Base-by-base conservation (phyloP, 805 yeast genomes). In the Candida tammaniensis region DNA sequence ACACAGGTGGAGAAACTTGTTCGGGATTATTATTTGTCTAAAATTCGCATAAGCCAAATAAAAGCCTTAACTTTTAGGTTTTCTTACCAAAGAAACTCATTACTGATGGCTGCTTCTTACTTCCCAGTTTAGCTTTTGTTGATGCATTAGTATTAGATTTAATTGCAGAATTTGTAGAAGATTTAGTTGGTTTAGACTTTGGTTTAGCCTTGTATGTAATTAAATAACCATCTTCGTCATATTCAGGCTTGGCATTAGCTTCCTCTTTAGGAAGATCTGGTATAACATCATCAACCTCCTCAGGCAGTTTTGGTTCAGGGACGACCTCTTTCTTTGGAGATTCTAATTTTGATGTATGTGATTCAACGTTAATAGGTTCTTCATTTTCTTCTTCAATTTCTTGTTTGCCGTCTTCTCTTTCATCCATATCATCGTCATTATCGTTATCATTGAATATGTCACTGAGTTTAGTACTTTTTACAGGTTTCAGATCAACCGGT, bases 191-290 rank as follows among this genome's bases (percentile, higher is more conserved):
- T 19, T 33, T 47, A 27, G 25, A 44, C 48, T 36, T 52, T 46
- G 52, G 54, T 22, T 54, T 53, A 16, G 35, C 17, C 10, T 7
- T 27, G 30, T 51, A 56, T 2, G 75, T 66, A 0, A 72, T 68
- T 15, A 71, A 54, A 45, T 64, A 75, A 1, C 80, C 80, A 34
- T 74, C 80, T 24, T 70, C 78, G 41, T 74, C 80, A 16, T 62
- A 57, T 31, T 44, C 39, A 24, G 44, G 42, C 30, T 18, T 5
- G 23, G 33, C 27, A 12, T 23, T 17, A 20, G 27, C 35, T 24
- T 24, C 30, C 4, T 22, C 29, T 16, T 31, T 30, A n/a, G 36
- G 35, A 17, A 28, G 25, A n/a, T 23, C 18, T 6, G 19, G 7
- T 23, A 13, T 23, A 20, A 20, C n/a, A n/a, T n/a, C n/a, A n/a